Conservation (phyloP, 2,329 filamentous ascomycete genomes). For the Cladosporium sp. region DNA sequence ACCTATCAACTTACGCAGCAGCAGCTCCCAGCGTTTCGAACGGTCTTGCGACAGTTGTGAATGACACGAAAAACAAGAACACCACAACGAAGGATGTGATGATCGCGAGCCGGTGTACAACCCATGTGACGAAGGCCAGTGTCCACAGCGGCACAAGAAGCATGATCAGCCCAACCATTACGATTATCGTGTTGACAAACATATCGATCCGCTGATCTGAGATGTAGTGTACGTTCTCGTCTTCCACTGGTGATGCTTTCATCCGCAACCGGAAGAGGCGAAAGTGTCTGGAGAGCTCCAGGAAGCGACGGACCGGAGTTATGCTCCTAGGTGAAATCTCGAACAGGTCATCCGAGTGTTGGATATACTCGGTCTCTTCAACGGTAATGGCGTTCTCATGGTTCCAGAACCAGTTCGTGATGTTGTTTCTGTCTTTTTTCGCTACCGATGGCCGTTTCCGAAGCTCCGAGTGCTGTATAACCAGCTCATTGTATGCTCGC, state of each 20-base stretch:
- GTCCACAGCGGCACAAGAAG: background rate
- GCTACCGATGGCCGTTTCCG: background rate
- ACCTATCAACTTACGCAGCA: background rate
- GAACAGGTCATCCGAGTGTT: background rate
- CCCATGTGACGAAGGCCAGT: background rate
- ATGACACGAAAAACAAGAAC: background rate
- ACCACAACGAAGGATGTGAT: background rate
- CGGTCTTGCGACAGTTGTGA: background rate
- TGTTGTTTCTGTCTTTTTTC: background rate
- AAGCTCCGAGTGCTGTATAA: background rate
- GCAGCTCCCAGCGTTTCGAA: background rate
- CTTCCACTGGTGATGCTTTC: background rate
- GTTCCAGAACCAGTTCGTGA: background rate
- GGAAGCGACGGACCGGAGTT: background rate
- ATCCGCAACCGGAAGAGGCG: background rate
- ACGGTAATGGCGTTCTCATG: background rate
- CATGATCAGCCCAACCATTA: background rate
- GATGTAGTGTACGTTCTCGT: background rate
- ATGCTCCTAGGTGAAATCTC: background rate
- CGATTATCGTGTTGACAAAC: background rate
- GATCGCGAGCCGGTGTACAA: constrained; percentile 1
- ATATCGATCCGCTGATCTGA: background rate
- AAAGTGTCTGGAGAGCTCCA: background rate
- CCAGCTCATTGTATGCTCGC: background rate
- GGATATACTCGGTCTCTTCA: background rate